Base-by-base conservation (phyloP, 805 yeast genomes). In the Kodamaea jinghongensis region DNA sequence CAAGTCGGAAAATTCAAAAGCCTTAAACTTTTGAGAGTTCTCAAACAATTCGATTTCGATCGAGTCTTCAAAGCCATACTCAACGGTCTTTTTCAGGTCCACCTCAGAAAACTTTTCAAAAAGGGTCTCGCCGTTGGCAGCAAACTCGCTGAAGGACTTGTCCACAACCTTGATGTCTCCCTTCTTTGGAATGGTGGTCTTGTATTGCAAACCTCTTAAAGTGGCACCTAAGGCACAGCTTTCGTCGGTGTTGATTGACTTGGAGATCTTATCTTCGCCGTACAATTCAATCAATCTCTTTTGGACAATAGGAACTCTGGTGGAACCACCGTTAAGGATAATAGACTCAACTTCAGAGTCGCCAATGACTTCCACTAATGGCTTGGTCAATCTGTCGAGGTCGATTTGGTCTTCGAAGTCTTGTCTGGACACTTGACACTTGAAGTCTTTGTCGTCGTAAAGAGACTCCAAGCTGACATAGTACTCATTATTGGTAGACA, bases 201-300 rank as follows among this genome's bases (percentile, higher is more conserved):
- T 67, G 34, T 79, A 71, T 38, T 58, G 60, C 29, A 88, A 83
- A 14, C 93, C 98, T 48, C 89, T 76, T 28, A 85, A 67, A n/a
- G 96, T 79, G 2, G 95, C 79, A 36, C 99, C 99, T 51, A 86
- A 72, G 10, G 87, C 96, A 38, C 87, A 87, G 32, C 97, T 81
- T 66, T 93, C 99, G 62, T 93, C 99, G 0, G 99, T 93, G 61
- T 93, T 93, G 32, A 93, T 95, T 37, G 83, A 86, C 60, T 83
- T 88, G 15, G 95, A 73, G 28, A 90, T 70, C 45, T 56, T 65
- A 2, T 78, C 82, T 13, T 77, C 78, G 1, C 83, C 87, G 30
- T 82, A 64, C 31, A 79, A 66, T 2, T 74, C 56, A 2, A 58
- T 45, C 43, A 87, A 65, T 38, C 73, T 76, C 41, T 76, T 72